Evolutionary conservation across 2,329 filamentous ascomycete species (phyloP).

Genomic region (Dactylellina parvicollis): DNA sequence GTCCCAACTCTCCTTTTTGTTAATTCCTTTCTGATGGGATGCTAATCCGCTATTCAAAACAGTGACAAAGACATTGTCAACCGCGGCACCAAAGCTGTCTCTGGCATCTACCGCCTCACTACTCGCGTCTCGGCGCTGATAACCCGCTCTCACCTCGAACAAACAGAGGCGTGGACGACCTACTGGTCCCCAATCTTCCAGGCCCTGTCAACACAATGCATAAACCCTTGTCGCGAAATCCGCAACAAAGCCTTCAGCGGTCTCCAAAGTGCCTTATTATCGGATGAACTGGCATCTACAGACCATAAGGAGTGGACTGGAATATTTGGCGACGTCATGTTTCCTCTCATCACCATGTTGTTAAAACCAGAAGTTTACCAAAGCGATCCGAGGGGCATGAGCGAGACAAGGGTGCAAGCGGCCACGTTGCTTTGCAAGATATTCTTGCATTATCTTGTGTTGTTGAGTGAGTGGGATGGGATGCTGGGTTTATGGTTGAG

Average conservation of each 20-base stretch:
- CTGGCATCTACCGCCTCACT: constrained; percentile 83
- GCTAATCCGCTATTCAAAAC: constrained; percentile 41
- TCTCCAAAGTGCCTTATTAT: constrained; percentile 84
- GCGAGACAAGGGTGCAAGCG: constrained; percentile 89
- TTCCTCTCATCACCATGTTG: constrained; percentile 85
- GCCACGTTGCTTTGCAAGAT: constrained; percentile 93
- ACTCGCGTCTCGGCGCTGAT: constrained; percentile 84
- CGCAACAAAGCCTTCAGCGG: constrained; percentile 86
- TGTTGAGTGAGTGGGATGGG: constrained; percentile 84
- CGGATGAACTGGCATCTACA: constrained; percentile 81
- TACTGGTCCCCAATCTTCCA: constrained; percentile 98
- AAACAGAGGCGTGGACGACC: constrained; percentile 89
- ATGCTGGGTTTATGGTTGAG: constrained; percentile 92
- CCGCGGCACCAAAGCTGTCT: constrained; percentile 81
- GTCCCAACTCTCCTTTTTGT: constrained; percentile 3
- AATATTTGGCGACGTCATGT: constrained; percentile 92
- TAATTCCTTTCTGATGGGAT: neutral
- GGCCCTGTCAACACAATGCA: constrained; percentile 86
- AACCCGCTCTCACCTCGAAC: constrained; percentile 90
- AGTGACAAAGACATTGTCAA: constrained; percentile 75
- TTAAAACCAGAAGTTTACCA: constrained; percentile 95
- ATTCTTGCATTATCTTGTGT: constrained; percentile 89
- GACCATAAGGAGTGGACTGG: constrained; percentile 92
- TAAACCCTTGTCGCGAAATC: constrained; percentile 92
- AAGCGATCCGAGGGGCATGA: constrained; percentile 90